Evolutionary conservation across 345 rosid genomes (phyloP).

Genomic region (Melaleuca alternifolia): DNA sequence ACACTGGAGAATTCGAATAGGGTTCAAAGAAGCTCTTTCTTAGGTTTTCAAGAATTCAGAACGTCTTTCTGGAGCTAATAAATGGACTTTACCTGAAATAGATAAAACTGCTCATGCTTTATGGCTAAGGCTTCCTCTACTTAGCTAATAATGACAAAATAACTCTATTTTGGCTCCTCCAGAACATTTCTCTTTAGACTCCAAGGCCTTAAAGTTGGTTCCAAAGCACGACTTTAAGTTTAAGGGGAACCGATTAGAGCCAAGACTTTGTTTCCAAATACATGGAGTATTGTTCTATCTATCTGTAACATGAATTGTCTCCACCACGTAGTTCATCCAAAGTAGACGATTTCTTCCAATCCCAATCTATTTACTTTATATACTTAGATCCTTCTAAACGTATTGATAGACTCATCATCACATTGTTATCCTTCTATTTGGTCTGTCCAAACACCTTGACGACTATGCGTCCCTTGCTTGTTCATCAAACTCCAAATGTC

Average conservation of each 20-base stretch:
- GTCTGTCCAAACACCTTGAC: background rate
- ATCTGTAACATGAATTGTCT: background rate
- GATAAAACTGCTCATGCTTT: background rate
- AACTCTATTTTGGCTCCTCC: background rate
- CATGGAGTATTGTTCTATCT: too few species aligned
- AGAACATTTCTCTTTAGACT: background rate
- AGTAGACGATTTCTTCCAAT: background rate
- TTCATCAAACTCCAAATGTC: background rate
- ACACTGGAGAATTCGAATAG: background rate
- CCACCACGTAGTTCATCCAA: accelerated
- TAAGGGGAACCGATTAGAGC: background rate
- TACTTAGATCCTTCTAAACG: background rate
- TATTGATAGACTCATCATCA: background rate
- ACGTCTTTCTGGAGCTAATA: background rate
- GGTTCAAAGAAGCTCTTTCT: background rate
- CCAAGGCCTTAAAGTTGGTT: background rate
- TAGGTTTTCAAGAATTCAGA: too few species aligned
- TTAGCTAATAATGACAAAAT: background rate
- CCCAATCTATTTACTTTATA: accelerated
- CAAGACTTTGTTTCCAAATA: accelerated
- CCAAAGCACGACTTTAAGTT: background rate
- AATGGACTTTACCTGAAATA: background rate
- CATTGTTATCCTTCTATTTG: background rate
- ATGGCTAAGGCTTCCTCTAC: accelerated
- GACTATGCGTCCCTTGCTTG: background rate